Conservation (phyloP, 257 asterid genomes). For the Ehretia macrophylla region DNA sequence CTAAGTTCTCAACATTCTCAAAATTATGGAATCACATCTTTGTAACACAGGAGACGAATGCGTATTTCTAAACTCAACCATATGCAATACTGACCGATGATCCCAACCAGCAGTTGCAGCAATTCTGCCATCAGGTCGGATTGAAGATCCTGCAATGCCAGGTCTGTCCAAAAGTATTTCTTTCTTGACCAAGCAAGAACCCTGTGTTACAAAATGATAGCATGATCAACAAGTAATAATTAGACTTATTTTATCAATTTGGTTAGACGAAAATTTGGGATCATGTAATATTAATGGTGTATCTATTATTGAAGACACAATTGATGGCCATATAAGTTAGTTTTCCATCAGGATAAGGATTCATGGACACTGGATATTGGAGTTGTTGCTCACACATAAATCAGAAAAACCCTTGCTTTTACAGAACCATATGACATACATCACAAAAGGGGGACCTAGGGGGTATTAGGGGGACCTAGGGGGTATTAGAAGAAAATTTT, state of each 20-base stretch:
- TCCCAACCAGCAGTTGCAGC: constrained; percentile 94
- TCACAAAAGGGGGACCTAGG: not conserved
- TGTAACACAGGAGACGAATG: not conserved
- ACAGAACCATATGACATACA: not conserved
- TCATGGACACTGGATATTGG: too few species aligned
- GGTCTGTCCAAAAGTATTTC: constrained; percentile 69
- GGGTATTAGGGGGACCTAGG: too few species aligned
- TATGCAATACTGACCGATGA: constrained; percentile 35
- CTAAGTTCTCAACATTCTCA: not conserved
- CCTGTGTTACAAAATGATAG: constrained; percentile 19
- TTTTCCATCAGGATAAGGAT: too few species aligned
- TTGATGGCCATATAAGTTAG: too few species aligned
- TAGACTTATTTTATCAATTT: not conserved
- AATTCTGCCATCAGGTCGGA: constrained; percentile 69
- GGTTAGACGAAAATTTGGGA: too few species aligned
- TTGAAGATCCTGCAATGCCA: constrained; percentile 62
- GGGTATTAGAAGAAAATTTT: not conserved
- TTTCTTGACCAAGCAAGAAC: constrained; percentile 65
- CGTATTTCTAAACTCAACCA: not conserved
- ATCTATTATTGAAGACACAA: too few species aligned
- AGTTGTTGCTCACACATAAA: too few species aligned
- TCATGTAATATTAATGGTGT: too few species aligned
- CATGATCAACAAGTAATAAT: not conserved
- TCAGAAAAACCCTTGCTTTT: too few species aligned
- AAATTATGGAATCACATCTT: not conserved